Evolutionary conservation across 306 rosid genomes (phyloP), one percentile per base, ranked within the genome.

Genomic region (Betula pendula): DNA sequence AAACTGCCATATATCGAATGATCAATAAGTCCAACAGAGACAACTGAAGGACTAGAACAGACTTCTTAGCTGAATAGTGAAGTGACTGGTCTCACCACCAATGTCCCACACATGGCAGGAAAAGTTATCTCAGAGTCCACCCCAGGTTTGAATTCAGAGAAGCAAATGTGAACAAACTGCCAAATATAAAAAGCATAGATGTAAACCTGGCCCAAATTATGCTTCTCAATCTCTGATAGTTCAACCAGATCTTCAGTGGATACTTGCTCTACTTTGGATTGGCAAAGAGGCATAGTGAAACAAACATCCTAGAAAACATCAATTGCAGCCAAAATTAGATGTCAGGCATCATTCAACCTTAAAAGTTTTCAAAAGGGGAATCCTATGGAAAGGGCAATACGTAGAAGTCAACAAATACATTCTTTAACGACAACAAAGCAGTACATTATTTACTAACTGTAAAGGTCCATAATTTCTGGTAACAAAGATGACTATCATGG

Each of bases 211-310:
- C 99, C 92, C 73, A 96, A 79, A 79, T 92, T 91, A 67, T 89
- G 92, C 82, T 90, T 94, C 90, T 91, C 97, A 44, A 96, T 91
- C 85, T 96, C 98, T 43, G 98, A 92, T 77, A 96, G 96, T 80
- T 96, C 99, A 78, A 87, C 94, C 79, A 96, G 84, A 84, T 88
- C 94, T 72, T 96, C 99, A 19, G 89, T 82, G 20, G 88, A 77
- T 47, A 82, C 93, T 79, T 92, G 97, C 85, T 92, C 94, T 60
- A 86, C 88, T 87, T 91, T 91, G 17, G 99, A 92, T 78, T 45
- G 87, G 88, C 96, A 95, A 53, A 88, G 97, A 77, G 99, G 99
- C 99, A 92, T 95, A 22, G 97, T 87, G 90, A 92, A 95, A 80
- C 82, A 71, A 80, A 95, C 79, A 81, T 89, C 99, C 98, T 95